Base-by-base conservation (phyloP, 2,329 filamentous ascomycete species). In the Ophiostoma populinum region DNA sequence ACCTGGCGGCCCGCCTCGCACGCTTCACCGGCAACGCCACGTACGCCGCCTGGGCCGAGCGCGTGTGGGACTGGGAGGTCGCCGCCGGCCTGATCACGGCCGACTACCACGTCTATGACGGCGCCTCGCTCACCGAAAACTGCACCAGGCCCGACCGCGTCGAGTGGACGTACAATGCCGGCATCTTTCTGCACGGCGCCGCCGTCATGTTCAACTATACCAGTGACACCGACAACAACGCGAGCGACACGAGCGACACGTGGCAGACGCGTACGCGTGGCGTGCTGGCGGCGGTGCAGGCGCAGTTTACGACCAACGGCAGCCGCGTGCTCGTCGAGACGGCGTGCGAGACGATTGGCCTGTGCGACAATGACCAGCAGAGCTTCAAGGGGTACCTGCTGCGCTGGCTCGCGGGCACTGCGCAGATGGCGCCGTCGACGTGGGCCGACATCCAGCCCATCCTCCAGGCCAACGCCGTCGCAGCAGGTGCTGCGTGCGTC, bases 11-110 rank as follows among this genome's bases (percentile, higher is more conserved):
- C 7, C 73, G 82, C 12, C 63, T 92, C 6, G 78, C 79, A 0
- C 64, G 75, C 10, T 90, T 81, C 56, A 92, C 83, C 0, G 70
- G 72, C 32, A 90, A 92, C 54, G 49, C 67, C 36, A 90, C 80
- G 0, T 92, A 92, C 49, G 63, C 69, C 7, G 66, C 80, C 10
- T 85, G 78, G 79, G 82, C 81, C 0, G 63, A 70, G 40, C 75
- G 62, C 46, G 60, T 76, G 8, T 93, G 74, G 51, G 63, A 75
- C 32, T 82, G 77, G 77, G 61, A 73, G 44, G 47, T 51, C 8
- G 46, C 50, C 0, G 56, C 66, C 8, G 63, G 66, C 0, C 60
- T 82, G 36, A 74, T 81, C 45, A 63, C 59, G 28, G 42, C 49
- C 6, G 53, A 65, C 10, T 73, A 58, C 49, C 56, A 62, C 34